Conservation (phyloP, 306 rosid genomes). For the Chamaecrista fasciculata region DNA sequence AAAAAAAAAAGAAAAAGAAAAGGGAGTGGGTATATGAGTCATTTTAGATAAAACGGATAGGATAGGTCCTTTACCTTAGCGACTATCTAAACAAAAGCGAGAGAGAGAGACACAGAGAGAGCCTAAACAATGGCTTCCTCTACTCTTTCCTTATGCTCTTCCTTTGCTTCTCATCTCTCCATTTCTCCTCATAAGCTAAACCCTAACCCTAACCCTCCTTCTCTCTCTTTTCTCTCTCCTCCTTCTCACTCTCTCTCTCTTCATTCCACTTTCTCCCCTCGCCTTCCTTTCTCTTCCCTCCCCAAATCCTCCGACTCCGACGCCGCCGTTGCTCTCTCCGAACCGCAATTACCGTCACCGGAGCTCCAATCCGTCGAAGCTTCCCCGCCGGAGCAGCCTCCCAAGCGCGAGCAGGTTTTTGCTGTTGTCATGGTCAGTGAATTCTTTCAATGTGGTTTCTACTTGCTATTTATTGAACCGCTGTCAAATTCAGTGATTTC, state of each 20-base stretch:
- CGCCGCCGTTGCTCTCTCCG: constrained; percentile 21
- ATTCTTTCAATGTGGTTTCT: background rate
- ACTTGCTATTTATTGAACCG: background rate
- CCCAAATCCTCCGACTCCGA: constrained; percentile 51
- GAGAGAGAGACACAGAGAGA: background rate
- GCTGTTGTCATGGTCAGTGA: constrained; percentile 86
- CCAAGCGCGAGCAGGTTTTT: constrained; percentile 69
- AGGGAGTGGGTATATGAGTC: background rate
- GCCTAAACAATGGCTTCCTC: constrained; percentile 61
- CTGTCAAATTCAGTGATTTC: no score
- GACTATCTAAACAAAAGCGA: background rate
- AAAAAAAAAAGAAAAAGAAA: background rate
- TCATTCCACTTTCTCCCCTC: constrained; percentile 33
- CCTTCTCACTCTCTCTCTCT: constrained; percentile 31
- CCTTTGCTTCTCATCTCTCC: constrained; percentile 54
- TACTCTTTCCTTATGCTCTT: constrained; percentile 59
- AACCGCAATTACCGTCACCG: constrained; percentile 5
- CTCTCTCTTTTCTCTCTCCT: background rate
- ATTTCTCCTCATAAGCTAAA: constrained; percentile 44
- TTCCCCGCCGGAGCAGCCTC: constrained; percentile 34
- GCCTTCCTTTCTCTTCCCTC: constrained; percentile 40
- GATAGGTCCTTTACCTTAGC: background rate
- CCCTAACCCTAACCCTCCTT: no score
- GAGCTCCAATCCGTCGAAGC: constrained; percentile 38
- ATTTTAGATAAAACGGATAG: background rate